These are phyloP conservation scores for Carex pumila DNA, from an alignment of 176 grass and related monocot species.

Conservation along the genomic window DNA sequence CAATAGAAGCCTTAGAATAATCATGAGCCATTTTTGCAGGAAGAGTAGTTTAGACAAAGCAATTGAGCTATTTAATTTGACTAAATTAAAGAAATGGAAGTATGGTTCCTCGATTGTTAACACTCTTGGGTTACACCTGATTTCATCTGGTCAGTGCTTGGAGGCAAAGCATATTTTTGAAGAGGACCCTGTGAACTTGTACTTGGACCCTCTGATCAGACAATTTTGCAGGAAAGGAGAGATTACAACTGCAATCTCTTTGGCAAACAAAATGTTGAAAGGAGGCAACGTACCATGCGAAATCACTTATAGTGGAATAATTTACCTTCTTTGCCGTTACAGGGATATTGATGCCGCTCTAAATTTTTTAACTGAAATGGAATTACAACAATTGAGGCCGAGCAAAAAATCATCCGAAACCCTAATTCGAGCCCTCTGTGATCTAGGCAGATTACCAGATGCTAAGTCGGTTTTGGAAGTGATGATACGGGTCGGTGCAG, in stretches of 20 bases:
- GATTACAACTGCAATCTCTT: conserved; percentile 46
- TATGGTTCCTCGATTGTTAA: conserved; percentile 49
- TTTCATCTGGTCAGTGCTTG: conserved; percentile 47
- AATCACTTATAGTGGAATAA: conserved; percentile 54
- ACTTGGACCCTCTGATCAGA: conserved; percentile 51
- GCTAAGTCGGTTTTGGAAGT: conserved; percentile 51
- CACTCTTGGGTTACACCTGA: conserved; percentile 35
- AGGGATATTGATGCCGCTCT: conserved; percentile 59
- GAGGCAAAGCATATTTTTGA: conserved; percentile 57
- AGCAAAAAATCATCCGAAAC: conserved; percentile 39
- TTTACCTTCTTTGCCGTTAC: conserved; percentile 31
- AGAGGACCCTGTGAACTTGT: conserved; percentile 19
- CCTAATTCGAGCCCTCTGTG: conserved; percentile 61
- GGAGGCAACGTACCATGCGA: conserved; percentile 47
- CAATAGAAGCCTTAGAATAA: conserved; percentile 81
- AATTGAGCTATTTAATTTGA: conserved; percentile 57
- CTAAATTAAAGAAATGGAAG: conserved; percentile 47
- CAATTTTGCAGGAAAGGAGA: conserved; percentile 49
- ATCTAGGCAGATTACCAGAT: conserved; percentile 49
- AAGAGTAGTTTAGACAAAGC: conserved; percentile 52
- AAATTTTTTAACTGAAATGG: conserved; percentile 72
- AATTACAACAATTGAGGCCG: conserved; percentile 38
- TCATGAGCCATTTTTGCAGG: conserved; percentile 50
- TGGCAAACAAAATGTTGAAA: conserved; percentile 76
- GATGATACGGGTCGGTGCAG: conserved; percentile 32